Evolutionary conservation across 2,329 filamentous ascomycete genomes (phyloP), one percentile per base, ranked within the genome.

Genomic region (Coniochaeta hoffmannii): DNA sequence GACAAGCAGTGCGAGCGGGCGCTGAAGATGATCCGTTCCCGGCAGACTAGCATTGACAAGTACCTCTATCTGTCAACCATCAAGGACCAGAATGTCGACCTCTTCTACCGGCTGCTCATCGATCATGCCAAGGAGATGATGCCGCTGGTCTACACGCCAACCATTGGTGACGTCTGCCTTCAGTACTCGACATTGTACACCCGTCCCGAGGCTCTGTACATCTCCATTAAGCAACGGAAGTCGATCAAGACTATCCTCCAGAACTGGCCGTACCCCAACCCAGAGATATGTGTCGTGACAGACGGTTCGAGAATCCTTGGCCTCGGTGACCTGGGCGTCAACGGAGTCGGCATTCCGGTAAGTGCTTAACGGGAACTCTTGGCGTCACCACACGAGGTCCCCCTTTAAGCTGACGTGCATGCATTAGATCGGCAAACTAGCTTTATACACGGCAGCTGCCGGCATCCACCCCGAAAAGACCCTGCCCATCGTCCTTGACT

Each of bases 131-230:
- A 87, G 74, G 87, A 91, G 65, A 76, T 93, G 62, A 92, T 90
- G 74, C 89, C 89, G 51, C 76, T 93, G 61, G 89, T 94, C 65
- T 94, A 94, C 76, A 94, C 89, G 17, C 89, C 89, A 49, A 92
- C 89, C 66, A 91, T 99, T 65, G 94, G 94, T 66, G 93, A 97
- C 70, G 94, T 96, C 62, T 99, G 94, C 76, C 79, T 96, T 69
- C 88, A 93, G 74, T 99, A 96, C 83, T 96, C 92, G 36, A 90
- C 93, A 65, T 84, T 97, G 64, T 97, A 96, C 78, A 95, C 92
- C 58, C 88, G 92, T 63, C 92, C 94, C 22, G 94, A 97, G 79
- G 91, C 88, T 61, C 82, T 97, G 73, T 99, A 97, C 77, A 89
- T 99, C 61, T 97, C 92, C 58, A 97, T 90, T 74, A 89, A 90